A percentile compares a stretch with the other conserved stretches of the same genome.
These are phyloP conservation scores for Raddia distichophylla DNA, from an alignment of 176 grass and related monocot species.

Conservation along the genomic window DNA sequence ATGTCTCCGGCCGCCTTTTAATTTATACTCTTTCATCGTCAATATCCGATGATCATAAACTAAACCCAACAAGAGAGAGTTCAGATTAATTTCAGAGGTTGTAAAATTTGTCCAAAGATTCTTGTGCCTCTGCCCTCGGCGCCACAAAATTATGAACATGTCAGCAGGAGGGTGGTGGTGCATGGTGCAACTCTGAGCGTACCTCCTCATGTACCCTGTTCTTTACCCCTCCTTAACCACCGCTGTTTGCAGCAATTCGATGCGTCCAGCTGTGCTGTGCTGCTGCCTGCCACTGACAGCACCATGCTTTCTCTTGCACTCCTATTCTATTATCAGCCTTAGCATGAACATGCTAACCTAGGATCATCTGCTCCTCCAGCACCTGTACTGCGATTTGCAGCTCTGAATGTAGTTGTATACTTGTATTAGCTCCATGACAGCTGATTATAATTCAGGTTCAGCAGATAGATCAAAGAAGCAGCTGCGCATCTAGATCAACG, in stretches of 20 bases:
- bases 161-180: slow-evolving; percentile 18
- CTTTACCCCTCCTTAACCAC: slow-evolving; percentile 21
- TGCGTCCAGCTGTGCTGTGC: not conserved
- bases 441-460: not conserved
- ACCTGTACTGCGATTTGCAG: not conserved
- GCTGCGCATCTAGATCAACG: not conserved
- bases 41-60: too few species aligned
- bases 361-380: not conserved
- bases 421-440: not conserved
- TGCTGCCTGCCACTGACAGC: not conserved
- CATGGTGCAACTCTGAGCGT: slow-evolving; percentile 10
- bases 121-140: not conserved
- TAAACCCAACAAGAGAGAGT: too few species aligned
- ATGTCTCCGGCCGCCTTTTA: too few species aligned
- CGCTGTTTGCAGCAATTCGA: not conserved
- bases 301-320: too few species aligned
- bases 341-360: not conserved
- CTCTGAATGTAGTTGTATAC: not conserved
- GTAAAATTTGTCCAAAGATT: slow-evolving; percentile 31
- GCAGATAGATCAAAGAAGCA: not conserved
- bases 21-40: too few species aligned
- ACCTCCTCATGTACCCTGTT: not conserved
- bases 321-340: not conserved
- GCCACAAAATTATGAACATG: slow-evolving; percentile 16
- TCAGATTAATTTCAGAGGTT: slow-evolving; percentile 10